phyloP scores from a whole-genome alignment of 2,329 filamentous ascomycete genomes.

The Ceratocystis diversiconidia region DNA sequence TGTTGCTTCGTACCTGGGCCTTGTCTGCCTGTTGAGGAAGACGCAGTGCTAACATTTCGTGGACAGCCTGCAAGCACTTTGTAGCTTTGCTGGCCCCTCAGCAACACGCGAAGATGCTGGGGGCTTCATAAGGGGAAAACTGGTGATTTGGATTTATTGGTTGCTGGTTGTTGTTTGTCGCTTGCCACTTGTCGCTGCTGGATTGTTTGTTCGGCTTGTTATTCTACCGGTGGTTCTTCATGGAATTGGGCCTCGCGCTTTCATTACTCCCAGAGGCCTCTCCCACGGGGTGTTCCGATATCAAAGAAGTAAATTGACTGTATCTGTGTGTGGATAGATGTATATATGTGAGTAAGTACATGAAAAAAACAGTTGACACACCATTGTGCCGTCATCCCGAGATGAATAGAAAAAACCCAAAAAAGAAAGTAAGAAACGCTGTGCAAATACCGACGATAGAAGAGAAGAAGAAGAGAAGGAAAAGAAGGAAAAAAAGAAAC shows the following conservation, averaged over 20 bases:
- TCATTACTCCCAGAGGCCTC: neutral
- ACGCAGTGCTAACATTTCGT: neutral
- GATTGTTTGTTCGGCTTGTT: neutral
- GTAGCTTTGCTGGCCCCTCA: neutral
- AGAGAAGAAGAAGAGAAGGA: neutral
- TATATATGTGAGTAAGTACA: neutral
- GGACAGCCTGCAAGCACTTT: neutral
- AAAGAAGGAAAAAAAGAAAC: neutral
- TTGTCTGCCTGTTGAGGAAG: neutral
- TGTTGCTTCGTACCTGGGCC: neutral
- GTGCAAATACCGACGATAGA: neutral
- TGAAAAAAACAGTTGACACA: neutral
- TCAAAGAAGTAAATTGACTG: neutral
- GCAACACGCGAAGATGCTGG: neutral
- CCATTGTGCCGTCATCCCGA: constrained; percentile 13
- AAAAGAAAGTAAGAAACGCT: neutral
- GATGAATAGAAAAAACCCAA: neutral
- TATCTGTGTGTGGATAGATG: neutral
- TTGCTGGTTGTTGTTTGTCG: neutral
- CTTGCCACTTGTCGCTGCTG: neutral
- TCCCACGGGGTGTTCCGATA: neutral
- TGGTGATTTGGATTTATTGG: neutral
- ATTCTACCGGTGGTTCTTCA: neutral
- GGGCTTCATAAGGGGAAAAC: too few relatives aligned
- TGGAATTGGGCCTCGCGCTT: neutral